These are phyloP conservation scores for Pseudozyma tsukubaensis DNA, from an alignment of 1,284 basidiomycete genomes.

Conservation along the genomic window DNA sequence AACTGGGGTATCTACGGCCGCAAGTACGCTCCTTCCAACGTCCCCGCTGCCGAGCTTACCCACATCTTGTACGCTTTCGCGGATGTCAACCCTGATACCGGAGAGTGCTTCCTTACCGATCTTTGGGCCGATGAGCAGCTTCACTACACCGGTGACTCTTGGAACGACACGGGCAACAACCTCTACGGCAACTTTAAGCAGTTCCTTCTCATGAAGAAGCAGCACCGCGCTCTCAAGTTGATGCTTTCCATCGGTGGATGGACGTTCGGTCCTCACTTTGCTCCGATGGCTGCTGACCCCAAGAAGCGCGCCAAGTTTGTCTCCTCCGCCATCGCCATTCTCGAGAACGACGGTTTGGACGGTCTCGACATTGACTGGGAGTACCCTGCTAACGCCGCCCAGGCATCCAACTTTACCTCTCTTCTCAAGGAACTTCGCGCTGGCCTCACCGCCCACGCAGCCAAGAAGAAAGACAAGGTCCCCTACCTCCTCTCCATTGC, in stretches of 20 bases:
- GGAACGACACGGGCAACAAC: conserved; percentile 74
- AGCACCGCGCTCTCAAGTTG: conserved; percentile 73
- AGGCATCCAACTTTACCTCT: conserved; percentile 79
- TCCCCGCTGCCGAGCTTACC: conserved; percentile 78
- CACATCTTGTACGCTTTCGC: conserved; percentile 90
- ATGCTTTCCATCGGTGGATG: conserved; percentile 70
- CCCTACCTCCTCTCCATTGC: conserved; percentile 81
- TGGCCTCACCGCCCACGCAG: conserved; percentile 78
- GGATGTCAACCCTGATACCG: conserved; percentile 79
- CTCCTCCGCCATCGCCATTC: conserved; percentile 76
- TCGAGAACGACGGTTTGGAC: conserved; percentile 89
- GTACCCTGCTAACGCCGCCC: conserved; percentile 78
- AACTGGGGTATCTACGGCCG: conserved; percentile 92
- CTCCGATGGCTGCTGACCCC: conserved; percentile 52
- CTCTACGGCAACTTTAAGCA: conserved; percentile 89
- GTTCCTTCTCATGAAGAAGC: conserved; percentile 82
- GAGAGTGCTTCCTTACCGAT: conserved; percentile 76
- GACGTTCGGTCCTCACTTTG: conserved; percentile 68
- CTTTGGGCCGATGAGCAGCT: conserved; percentile 80
- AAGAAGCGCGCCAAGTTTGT: conserved; percentile 77
- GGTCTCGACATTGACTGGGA: conserved; percentile 83
- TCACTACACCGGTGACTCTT: conserved; percentile 75
- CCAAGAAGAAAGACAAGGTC: conserved; percentile 71
- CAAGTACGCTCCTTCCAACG: conserved; percentile 77
- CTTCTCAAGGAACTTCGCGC: conserved; percentile 78